Evolutionary conservation across 768 basidiomycete genomes (phyloP).

Genomic region (Tubosaeta sp.): DNA sequence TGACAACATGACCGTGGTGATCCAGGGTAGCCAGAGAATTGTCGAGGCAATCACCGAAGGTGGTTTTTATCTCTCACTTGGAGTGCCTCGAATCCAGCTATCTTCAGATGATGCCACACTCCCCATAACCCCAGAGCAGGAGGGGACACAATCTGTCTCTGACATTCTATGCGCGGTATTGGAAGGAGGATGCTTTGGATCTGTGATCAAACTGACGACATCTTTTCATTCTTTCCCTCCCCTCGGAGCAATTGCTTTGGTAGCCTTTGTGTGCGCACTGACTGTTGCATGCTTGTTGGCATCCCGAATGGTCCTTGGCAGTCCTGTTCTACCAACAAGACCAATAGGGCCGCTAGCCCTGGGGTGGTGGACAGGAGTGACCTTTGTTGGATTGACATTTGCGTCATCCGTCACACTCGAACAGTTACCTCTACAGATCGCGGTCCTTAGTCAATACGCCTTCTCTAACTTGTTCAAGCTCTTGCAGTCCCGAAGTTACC

Average conservation of each 20-base stretch:
- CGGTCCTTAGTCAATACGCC: too few species aligned
- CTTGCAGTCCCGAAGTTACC: constrained; percentile 14
- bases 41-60: constrained; percentile 18
- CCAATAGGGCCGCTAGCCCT: too few species aligned
- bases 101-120: not conserved
- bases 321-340: too few species aligned
- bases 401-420: constrained; percentile 9
- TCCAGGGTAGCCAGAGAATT: constrained; percentile 12
- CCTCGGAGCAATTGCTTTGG: constrained; percentile 3
- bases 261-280: too few species aligned
- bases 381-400: too few species aligned
- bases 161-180: constrained; percentile 4
- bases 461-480: constrained; percentile 16
- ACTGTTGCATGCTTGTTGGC: too few species aligned
- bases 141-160: constrained; percentile 5
- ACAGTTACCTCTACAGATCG: too few species aligned
- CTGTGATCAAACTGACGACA: constrained; percentile 12
- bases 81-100: not conserved
- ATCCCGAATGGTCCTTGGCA: too few species aligned
- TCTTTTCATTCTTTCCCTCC: constrained; percentile 2
- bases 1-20: constrained; percentile 12
- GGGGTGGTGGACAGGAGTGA: too few species aligned
- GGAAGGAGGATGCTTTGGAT: constrained; percentile 14
- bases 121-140: not conserved
- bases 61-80: constrained; percentile 17